These are phyloP conservation scores for Cercophora newfieldiana DNA, from an alignment of 495 filamentous ascomycete genomes.

Conservation along the genomic window DNA sequence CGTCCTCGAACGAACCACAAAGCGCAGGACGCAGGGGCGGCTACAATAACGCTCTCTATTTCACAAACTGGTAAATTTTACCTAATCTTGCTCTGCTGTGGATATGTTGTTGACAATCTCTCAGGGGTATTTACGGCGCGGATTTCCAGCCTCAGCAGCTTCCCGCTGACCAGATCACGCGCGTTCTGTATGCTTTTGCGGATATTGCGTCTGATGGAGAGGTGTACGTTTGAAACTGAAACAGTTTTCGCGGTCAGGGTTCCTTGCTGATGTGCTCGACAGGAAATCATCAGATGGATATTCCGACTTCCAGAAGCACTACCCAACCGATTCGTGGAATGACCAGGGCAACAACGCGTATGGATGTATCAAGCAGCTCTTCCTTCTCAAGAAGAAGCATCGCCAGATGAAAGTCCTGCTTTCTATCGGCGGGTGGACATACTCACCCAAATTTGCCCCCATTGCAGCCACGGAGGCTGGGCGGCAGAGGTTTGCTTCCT, in stretches of 20 bases:
- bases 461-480: conserved; percentile 60
- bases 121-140: conserved; percentile 74
- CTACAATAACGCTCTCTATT: conserved; percentile 45
- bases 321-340: conserved; percentile 68
- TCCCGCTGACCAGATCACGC: conserved; percentile 74
- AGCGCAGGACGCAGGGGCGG: not conserved
- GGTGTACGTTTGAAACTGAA: conserved; percentile 55
- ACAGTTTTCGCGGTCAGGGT: not conserved
- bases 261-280: not conserved
- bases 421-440: conserved; percentile 89
- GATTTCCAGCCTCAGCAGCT: conserved; percentile 76
- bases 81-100: not conserved
- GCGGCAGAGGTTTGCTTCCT: conserved; percentile 60
- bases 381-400: conserved; percentile 77
- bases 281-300: conserved; percentile 54
- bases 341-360: conserved; percentile 68
- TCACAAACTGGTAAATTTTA: conserved; percentile 45
- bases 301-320: conserved; percentile 73
- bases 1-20: not conserved
- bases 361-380: conserved; percentile 83
- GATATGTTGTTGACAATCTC: not conserved
- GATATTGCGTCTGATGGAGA: conserved; percentile 79
- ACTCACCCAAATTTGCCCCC: conserved; percentile 74
- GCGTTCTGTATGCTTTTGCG: conserved; percentile 85
- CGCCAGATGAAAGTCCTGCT: conserved; percentile 79